Base-by-base conservation (phyloP, 2,329 filamentous ascomycete species). In the Zelopaecilomyces penicillatus region DNA sequence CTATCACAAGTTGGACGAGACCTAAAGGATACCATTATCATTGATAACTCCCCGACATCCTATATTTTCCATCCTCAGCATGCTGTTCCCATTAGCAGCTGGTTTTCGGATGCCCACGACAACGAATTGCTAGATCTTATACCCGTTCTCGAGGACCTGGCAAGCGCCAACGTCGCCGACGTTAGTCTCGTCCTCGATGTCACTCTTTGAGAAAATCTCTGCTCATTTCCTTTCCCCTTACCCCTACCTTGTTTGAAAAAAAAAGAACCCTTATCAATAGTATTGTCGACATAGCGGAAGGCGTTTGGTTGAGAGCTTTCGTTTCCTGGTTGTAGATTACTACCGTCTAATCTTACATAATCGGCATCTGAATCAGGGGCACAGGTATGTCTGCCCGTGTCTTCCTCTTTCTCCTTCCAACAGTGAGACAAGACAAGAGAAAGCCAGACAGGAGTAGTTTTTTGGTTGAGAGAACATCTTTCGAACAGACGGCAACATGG, bases 21-120 rank as follows among this genome's bases (percentile, higher is more conserved):
- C 64, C 79, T 98, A 45, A 87, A 88, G 65, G 91, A 98, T 62
- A 98, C 91, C 19, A 98, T 98, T 63, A 98, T 98, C 65, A 98
- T 98, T 60, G 93, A 98, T 72, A 98, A 98, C 69, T 97, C 93
- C 39, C 93, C 93, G 3, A 98, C 93, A 4, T 97, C 91, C 9
- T 98, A 98, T 72, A 97, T 98, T 59, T 98, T 98, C 77, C 93
- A 98, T 64, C 93, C 93, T 27, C 91, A 98, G 71, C 93, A 98
- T 65, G 93, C 93, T 49, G 91, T 98, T 41, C 93, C 93, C 28
- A 98, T 98, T 70, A 96, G 90, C 78, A 97, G 91, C 75, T 98
- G 93, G 93, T 98, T 98, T 71, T 96, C 90, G 54, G 93, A 98
- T 69, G 93, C 93, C 50, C 93, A 98, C 68, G 93, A 98, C 71